Percentiles rank a stretch among this genome's conserved stretches.
Conservation (phyloP, 805 yeast species). For the Kuraishia capsulata region DNA sequence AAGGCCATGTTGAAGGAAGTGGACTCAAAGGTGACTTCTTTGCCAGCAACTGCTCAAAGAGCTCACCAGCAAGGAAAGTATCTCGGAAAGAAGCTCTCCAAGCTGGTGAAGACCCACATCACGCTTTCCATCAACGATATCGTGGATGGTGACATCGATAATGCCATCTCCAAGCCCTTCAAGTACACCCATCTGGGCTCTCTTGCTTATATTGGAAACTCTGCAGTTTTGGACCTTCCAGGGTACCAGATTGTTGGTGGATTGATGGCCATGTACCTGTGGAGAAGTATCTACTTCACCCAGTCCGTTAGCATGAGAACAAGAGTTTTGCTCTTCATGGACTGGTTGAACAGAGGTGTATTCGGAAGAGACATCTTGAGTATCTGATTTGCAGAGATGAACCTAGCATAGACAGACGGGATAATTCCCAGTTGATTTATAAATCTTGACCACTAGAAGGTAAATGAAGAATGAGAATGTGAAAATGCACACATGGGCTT, state of each 20-base stretch:
- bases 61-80: conserved; percentile 67
- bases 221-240: conserved; percentile 60
- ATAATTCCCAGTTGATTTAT: too few relatives aligned
- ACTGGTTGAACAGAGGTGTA: conserved; percentile 57
- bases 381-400: conserved; percentile 6
- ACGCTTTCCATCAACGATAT: conserved; percentile 34
- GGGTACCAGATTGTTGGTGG: conserved; percentile 58
- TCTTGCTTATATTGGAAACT: conserved; percentile 60
- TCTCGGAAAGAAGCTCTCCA: conserved; percentile 49
- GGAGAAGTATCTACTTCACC: conserved; percentile 66
- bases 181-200: conserved; percentile 57
- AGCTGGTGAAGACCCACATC: conserved; percentile 35
- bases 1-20: conserved; percentile 40
- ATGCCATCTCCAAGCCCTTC: conserved; percentile 47
- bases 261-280: conserved; percentile 57
- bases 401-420: too few relatives aligned
- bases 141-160: conserved; percentile 47
- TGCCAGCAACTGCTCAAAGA: conserved; percentile 71
- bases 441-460: too few relatives aligned
- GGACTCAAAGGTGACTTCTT: conserved; percentile 53
- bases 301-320: conserved; percentile 59
- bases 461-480: too few relatives aligned
- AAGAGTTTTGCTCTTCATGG: conserved; percentile 54
- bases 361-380: conserved; percentile 41
- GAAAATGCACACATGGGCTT: too few relatives aligned